A percentile compares a stretch with the other conserved stretches of the same genome.
Conservation (phyloP, 2,329 filamentous ascomycete genomes). For the Phialophora verrucosa region DNA sequence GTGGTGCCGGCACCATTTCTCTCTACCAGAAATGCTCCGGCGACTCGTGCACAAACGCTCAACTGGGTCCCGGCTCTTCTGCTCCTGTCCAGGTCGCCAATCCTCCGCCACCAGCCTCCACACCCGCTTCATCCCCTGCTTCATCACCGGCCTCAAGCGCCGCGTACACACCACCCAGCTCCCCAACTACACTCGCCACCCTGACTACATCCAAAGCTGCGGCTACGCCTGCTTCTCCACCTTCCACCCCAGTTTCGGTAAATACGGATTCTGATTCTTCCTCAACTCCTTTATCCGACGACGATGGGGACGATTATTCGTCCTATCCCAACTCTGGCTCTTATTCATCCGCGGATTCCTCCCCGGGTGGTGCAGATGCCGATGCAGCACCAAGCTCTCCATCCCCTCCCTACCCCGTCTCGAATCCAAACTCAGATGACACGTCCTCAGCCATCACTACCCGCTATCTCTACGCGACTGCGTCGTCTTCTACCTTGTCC, state of each 20-base stretch:
- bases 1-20: conserved; percentile 37
- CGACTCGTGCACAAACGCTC: conserved; percentile 33
- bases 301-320: conserved; percentile 4
- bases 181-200: conserved; percentile 27
- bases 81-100: conserved; percentile 17
- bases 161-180: conserved; percentile 4
- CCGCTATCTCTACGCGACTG: background rate
- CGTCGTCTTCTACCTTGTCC: conserved; percentile 3
- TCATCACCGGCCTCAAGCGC: conserved; percentile 11
- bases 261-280: conserved; percentile 23
- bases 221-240: conserved; percentile 4
- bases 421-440: background rate
- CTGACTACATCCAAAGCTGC: conserved; percentile 23
- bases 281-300: conserved; percentile 15
- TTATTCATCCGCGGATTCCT: conserved; percentile 13
- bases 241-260: conserved; percentile 27
- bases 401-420: background rate
- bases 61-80: conserved; percentile 18
- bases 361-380: conserved; percentile 22
- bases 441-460: background rate
- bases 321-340: conserved; percentile 10
- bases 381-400: conserved; percentile 12
- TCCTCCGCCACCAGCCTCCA: conserved; percentile 15
- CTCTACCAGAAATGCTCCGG: conserved; percentile 42
- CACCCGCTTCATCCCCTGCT: background rate